Evolutionary conservation across 108 stramenopile species (phyloP).

Genomic region (Pelagomonas calceolata): DNA sequence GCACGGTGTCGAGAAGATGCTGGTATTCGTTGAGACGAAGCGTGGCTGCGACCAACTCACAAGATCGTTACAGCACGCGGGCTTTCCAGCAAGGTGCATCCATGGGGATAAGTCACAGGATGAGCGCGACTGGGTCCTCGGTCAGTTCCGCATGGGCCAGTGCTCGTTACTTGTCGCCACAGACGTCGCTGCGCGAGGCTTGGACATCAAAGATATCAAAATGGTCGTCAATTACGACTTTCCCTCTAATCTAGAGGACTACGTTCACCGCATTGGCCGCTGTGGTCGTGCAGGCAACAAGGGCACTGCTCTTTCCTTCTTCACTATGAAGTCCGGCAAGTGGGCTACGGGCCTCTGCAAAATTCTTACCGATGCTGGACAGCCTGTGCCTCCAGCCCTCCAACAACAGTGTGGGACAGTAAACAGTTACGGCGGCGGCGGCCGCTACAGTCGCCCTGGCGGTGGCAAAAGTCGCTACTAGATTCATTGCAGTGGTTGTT

Average conservation of each 20-base stretch:
- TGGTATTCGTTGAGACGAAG: slow-evolving; percentile 97
- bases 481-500: too few relatives aligned
- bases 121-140: slow-evolving; percentile 90
- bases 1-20: slow-evolving; percentile 18
- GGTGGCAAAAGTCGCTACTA: too few relatives aligned
- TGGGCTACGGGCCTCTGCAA: slow-evolving; percentile 53
- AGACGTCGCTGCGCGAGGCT: slow-evolving; percentile 97
- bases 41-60: slow-evolving; percentile 90
- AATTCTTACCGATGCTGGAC: slow-evolving; percentile 39
- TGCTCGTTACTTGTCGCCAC: slow-evolving; percentile 84
- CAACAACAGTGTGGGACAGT: too few relatives aligned
- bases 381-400: slow-evolving; percentile 34
- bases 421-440: slow-evolving; percentile 3
- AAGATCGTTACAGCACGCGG: slow-evolving; percentile 68
- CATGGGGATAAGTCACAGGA: slow-evolving; percentile 97
- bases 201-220: slow-evolving; percentile 87
- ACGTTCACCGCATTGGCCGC: slow-evolving; percentile 97
- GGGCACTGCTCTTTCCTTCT: slow-evolving; percentile 80
- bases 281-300: slow-evolving; percentile 96
- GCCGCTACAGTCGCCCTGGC: too few relatives aligned
- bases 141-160: slow-evolving; percentile 80
- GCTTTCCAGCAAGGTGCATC: slow-evolving; percentile 80
- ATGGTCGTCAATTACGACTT: slow-evolving; percentile 89
- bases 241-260: slow-evolving; percentile 74
- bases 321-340: slow-evolving; percentile 77